Conservation (phyloP, 1,284 basidiomycete genomes). For the Tilletia caries region DNA sequence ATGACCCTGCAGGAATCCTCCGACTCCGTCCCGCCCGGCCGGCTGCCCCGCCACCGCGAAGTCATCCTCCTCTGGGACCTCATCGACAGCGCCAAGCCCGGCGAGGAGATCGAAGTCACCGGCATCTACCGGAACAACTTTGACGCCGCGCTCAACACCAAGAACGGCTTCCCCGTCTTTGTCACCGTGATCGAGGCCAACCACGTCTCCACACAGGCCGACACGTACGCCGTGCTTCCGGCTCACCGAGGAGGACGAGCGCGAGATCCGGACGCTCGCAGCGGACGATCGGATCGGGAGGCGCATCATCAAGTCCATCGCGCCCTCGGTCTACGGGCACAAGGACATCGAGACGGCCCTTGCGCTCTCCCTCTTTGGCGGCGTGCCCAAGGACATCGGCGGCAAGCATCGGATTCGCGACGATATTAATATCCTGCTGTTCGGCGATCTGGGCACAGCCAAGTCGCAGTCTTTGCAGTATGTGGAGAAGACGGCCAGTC, state of each 20-base stretch:
- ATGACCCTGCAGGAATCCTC: conserved; percentile 98
- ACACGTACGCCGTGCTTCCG: conserved; percentile 88
- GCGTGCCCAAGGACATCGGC: conserved; percentile 90
- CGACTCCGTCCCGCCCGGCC: conserved; percentile 95
- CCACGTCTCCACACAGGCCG: conserved; percentile 81
- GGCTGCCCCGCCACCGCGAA: conserved; percentile 90
- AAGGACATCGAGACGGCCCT: conserved; percentile 98
- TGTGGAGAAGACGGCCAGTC: conserved; percentile 92
- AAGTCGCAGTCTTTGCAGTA: conserved; percentile 99
- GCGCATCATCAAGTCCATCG: conserved; percentile 95
- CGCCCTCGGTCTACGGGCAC: conserved; percentile 96
- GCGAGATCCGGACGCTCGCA: conserved; percentile 77
- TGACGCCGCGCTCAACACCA: conserved; percentile 93
- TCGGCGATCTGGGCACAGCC: conserved; percentile 96
- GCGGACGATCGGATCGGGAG: conserved; percentile 91
- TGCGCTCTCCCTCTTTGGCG: conserved; percentile 89
- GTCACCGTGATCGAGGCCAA: conserved; percentile 97
- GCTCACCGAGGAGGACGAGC: conserved; percentile 93
- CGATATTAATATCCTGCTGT: conserved; percentile 93
- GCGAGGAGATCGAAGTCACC: conserved; percentile 89
- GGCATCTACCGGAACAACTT: conserved; percentile 99
- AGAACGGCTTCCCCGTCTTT: conserved; percentile 99
- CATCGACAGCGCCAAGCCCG: conserved; percentile 95
- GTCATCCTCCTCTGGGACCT: conserved; percentile 96
- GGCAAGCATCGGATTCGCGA: conserved; percentile 94